Base-by-base conservation (phyloP, 2,329 filamentous ascomycete species). In the Penicillium sp. region DNA sequence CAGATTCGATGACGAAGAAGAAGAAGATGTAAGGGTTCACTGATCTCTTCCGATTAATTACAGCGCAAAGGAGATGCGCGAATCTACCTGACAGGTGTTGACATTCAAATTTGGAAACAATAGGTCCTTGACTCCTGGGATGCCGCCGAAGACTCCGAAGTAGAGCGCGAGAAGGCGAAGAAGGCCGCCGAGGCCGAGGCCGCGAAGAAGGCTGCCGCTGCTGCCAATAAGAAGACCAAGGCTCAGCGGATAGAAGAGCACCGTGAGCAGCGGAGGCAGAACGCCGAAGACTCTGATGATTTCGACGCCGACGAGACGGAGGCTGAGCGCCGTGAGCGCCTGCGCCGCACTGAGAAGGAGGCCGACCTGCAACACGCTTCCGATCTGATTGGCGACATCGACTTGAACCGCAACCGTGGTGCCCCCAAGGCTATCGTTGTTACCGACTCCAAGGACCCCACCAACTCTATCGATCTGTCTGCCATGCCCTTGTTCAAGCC, bases 61-160 rank as follows among this genome's bases (percentile, higher is more conserved):
- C 21, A 26, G 23, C 51, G 33, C 53, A 44, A 34, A 18, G 45
- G 42, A 10, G 24, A 47, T 42, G 47, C 15, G 48, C 42, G 26
- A 28, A 41, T 12, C 15, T 41, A 18, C 10, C 18, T 38, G 6
- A 21, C 38, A 13, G 34, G 6, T 28, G 29, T 28, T 51, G 21
- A 52, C 24, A 47, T 16, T 8, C 13, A 3, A 47, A 26, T 18
- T 21, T 10, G 16, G 4, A 1, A 45, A 46, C 3, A 42, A 52
- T 60, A 96, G 87, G 90, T 97, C 52, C 84, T 96, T 68, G 94
- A 99, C 55, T 93, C 90, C 31, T 99, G 94, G 94, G 92, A 97
- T 68, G 93, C 90, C 53, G 92, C 89, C 63, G 94, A 97, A 69
- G 94, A 99, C 77, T 96, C 91, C 57, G 94, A 99, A 67, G 93